A percentile compares a stretch with the other conserved stretches of the same genome.
phyloP scores from a whole-genome alignment of 805 yeast genomes.

The Kodamaea kakaduensis region DNA sequence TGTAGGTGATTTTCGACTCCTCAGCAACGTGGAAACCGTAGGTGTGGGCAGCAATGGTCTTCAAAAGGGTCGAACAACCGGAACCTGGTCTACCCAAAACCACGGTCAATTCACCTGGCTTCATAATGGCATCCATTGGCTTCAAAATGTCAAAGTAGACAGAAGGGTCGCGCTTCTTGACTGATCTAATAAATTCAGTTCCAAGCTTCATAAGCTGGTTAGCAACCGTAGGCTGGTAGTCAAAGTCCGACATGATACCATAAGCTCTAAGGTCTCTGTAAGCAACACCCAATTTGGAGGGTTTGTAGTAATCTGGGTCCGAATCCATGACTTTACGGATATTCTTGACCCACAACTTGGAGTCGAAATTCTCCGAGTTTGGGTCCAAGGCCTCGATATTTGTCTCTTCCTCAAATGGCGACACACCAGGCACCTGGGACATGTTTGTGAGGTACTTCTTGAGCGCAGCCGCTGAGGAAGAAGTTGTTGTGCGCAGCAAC shows the following conservation, averaged over 20 bases:
- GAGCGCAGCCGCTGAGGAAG: conserved; percentile 21
- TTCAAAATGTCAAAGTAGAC: conserved; percentile 31
- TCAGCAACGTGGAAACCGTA: conserved; percentile 35
- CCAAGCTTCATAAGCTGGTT: conserved; percentile 32
- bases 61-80: conserved; percentile 39
- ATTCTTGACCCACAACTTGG: conserved; percentile 66
- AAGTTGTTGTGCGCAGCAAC: conserved; percentile 11
- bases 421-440: conserved; percentile 50
- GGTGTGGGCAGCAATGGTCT: conserved; percentile 36
- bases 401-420: conserved; percentile 26
- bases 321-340: conserved; percentile 47
- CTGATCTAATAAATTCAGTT: conserved; percentile 15
- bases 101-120: conserved; percentile 39
- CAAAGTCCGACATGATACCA: conserved; percentile 66
- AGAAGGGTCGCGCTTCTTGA: conserved; percentile 20
- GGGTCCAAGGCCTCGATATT: conserved; percentile 51
- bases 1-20: conserved; percentile 30
- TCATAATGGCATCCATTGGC: conserved; percentile 33
- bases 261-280: conserved; percentile 56
- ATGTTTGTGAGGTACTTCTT: conserved; percentile 43
- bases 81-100: conserved; percentile 42
- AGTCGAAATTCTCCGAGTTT: conserved; percentile 50
- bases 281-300: conserved; percentile 55
- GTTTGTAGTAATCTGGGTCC: conserved; percentile 63
- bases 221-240: conserved; percentile 57